Percentiles rank a stretch among this genome's conserved stretches.
Evolutionary conservation across 805 yeast species (phyloP).

Genomic region (Candida orba): DNA sequence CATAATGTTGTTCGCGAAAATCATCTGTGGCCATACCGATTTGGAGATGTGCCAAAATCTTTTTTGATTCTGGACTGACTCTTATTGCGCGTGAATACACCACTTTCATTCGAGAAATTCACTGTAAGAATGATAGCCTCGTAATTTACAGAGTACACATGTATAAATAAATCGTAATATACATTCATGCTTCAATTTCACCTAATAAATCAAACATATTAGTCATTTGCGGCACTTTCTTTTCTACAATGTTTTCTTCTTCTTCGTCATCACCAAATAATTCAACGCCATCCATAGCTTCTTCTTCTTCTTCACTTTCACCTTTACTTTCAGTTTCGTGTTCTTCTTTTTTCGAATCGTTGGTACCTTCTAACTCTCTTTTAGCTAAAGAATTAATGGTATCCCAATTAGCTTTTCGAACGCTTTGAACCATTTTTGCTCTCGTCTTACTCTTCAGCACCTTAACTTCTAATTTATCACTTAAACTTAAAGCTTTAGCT

Average conservation of each 20-base stretch:
- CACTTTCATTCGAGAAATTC: too few species aligned
- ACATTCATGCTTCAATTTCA: slow-evolving; percentile 25
- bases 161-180: not conserved
- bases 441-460: slow-evolving; percentile 58
- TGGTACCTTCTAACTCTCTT: slow-evolving; percentile 16
- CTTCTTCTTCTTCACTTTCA: slow-evolving; percentile 11
- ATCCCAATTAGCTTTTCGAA: slow-evolving; percentile 72
- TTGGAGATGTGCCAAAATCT: not conserved
- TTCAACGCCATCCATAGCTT: slow-evolving; percentile 10
- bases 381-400: slow-evolving; percentile 45
- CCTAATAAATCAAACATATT: slow-evolving; percentile 27
- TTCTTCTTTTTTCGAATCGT: slow-evolving; percentile 8
- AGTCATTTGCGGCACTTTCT: not conserved
- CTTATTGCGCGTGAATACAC: too few species aligned
- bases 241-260: not conserved
- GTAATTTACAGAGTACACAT: too few species aligned
- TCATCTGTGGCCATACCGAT: not conserved
- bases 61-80: too few species aligned
- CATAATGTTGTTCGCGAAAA: not conserved
- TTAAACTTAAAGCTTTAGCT: slow-evolving; percentile 43
- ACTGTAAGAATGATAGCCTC: too few species aligned
- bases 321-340: slow-evolving; percentile 4
- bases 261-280: slow-evolving; percentile 14
- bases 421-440: slow-evolving; percentile 51
- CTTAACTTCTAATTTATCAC: slow-evolving; percentile 52